Base-by-base conservation (phyloP, 768 basidiomycete species). In the Sarcomyxa edulis region DNA sequence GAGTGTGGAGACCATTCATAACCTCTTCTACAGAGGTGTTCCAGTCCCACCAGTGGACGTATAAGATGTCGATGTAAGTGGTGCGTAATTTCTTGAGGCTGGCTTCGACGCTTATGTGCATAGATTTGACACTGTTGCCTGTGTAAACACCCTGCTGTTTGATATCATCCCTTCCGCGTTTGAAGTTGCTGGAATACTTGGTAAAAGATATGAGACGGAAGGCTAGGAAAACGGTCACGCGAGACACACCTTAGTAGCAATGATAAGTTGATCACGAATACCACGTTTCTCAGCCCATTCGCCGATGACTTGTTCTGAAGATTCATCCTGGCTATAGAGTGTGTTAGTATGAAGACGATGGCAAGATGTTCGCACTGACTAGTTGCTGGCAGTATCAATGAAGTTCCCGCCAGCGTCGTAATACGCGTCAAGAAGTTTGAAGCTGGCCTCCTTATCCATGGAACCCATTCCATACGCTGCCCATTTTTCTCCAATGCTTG, bases 21-120 rank as follows among this genome's bases (percentile, higher is more conserved):
- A 80, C 54, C 53, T 83, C 79, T 45, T 72, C 68, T 32, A 81
- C 60, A 11, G 61, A 59, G 8, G 72, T 74, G 10, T 62, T 53
- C 43, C 60, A 76, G 48, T 79, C 76, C 75, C 75, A 74, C 58
- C 59, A 68, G 40, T 72, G 67, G 4, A 70, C 35, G 46, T 71
- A 72, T 7, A 71, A 50, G 27, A 74, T 48, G 43, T 77, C 74
- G 44, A 73, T 67, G 40, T 71, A 72, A 3, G 51, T 48, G 0
- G 68, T 72, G 21, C 66, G 54, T 1, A 76, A 59, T 45, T 69
- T 71, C 56, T 66, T 66, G 43, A 76, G 55, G 9, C 66, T 69
- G 2, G 56, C 66, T 12, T 61, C 52, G 22, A 75, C 53, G 15
- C 65, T 64, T 24, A 72, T 23, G 18, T 59, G 55, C 49, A 75